A percentile compares a stretch with the other conserved stretches of the same genome.
Evolutionary conservation across 2,329 filamentous ascomycete genomes (phyloP).

Genomic region (Fusarium humuli): DNA sequence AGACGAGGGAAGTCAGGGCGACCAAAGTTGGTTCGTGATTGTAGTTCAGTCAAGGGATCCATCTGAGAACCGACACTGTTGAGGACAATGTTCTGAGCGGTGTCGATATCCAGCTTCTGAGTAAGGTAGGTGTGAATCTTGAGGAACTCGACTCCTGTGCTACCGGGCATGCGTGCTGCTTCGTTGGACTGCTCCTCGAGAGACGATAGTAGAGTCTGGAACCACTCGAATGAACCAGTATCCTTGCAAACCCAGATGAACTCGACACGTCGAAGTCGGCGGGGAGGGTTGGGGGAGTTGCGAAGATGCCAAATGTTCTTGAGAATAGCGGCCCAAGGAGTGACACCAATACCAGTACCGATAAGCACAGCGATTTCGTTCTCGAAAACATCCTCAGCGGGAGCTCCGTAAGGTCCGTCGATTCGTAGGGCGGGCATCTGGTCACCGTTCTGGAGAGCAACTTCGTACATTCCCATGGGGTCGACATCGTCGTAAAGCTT

Average conservation of each 20-base stretch:
- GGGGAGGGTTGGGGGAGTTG: slow-evolving; percentile 87
- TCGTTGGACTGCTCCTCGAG: slow-evolving; percentile 87
- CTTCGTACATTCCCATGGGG: slow-evolving; percentile 96
- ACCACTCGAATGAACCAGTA: slow-evolving; percentile 97
- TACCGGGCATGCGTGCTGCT: slow-evolving; percentile 74
- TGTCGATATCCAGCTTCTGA: slow-evolving; percentile 90
- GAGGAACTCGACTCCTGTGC: slow-evolving; percentile 83
- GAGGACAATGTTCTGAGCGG: slow-evolving; percentile 94
- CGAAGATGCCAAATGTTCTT: slow-evolving; percentile 99
- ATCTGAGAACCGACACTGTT: slow-evolving; percentile 90
- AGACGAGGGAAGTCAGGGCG: slow-evolving; percentile 88
- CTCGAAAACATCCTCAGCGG: slow-evolving; percentile 96
- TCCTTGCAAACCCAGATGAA: slow-evolving; percentile 99
- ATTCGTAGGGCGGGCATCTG: slow-evolving; percentile 91
- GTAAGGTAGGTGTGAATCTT: slow-evolving; percentile 99
- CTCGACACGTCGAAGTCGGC: slow-evolving; percentile 90
- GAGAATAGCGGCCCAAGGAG: slow-evolving; percentile 85
- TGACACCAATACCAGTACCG: slow-evolving; percentile 88
- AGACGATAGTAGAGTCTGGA: slow-evolving; percentile 91
- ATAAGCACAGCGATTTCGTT: slow-evolving; percentile 90
- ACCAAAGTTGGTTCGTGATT: slow-evolving; percentile 91
- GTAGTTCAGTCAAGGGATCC: slow-evolving; percentile 93
- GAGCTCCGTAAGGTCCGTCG: slow-evolving; percentile 95
- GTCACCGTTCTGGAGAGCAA: slow-evolving; percentile 92
- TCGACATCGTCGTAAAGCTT: slow-evolving; percentile 93